Percentiles rank a stretch among this genome's conserved stretches.
phyloP scores from a whole-genome alignment of 2,329 filamentous ascomycete species.

The Fusarium hainanense region DNA sequence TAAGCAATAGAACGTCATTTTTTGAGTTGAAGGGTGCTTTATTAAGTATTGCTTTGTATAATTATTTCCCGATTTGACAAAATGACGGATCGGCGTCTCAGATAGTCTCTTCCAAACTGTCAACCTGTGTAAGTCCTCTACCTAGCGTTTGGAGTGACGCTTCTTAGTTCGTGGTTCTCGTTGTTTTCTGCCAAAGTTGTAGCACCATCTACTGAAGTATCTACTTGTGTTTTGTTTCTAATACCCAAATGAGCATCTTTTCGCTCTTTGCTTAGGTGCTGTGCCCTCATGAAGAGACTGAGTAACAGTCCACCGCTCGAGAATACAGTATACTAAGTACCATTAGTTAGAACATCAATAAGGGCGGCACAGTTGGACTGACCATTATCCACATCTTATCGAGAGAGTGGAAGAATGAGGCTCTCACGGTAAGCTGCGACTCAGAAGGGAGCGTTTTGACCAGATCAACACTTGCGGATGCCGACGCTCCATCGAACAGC shows the following conservation, averaged over 20 bases:
- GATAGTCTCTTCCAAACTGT: no score
- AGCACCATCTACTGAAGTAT: not conserved
- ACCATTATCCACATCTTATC: constrained; percentile 48
- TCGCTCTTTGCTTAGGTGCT: constrained; percentile 41
- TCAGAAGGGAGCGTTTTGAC: constrained; percentile 50
- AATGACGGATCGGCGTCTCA: not conserved
- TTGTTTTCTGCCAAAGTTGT: not conserved
- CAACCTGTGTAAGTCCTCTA: no score
- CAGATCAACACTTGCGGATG: constrained; percentile 67
- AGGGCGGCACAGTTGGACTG: not conserved
- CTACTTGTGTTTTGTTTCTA: not conserved
- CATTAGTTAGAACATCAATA: no score
- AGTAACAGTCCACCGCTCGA: constrained; percentile 27
- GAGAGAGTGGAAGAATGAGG: constrained; percentile 43
- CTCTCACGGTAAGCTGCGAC: constrained; percentile 39
- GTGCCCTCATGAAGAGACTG: constrained; percentile 38
- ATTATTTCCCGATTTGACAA: not conserved
- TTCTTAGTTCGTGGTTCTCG: not conserved
- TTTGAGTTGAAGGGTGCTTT: not conserved
- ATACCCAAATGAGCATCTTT: constrained; percentile 38
- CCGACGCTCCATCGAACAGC: constrained; percentile 63
- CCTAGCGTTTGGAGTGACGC: not conserved
- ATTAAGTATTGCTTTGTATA: not conserved
- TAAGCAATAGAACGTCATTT: not conserved
- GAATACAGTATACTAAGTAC: constrained; percentile 37